These are phyloP conservation scores for Rosa multiflora DNA, from an alignment of 306 rosid species.

Conservation along the genomic window DNA sequence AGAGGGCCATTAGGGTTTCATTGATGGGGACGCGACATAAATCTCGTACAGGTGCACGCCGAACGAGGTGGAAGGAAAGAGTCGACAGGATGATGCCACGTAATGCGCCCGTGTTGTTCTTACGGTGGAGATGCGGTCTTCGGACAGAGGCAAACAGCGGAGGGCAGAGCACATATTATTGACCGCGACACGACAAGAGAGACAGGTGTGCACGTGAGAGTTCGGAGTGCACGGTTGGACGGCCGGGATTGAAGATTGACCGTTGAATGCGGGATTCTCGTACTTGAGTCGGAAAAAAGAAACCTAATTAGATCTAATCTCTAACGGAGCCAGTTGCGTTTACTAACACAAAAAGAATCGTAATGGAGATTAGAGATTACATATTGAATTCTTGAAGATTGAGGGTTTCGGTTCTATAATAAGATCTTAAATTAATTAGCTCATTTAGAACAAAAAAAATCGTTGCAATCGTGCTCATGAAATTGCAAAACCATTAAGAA, in stretches of 20 bases:
- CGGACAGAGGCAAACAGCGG: neutral
- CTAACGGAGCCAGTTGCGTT: too few relatives aligned
- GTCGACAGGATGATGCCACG: neutral
- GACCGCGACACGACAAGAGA: neutral
- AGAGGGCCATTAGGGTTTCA: neutral
- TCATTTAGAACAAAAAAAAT: too few relatives aligned
- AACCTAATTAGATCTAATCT: neutral
- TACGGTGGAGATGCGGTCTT: neutral
- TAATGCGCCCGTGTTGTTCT: neutral
- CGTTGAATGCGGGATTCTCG: constrained; percentile 29
- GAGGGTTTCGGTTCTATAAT: neutral
- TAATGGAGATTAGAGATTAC: neutral
- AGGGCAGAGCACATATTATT: neutral
- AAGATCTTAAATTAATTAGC: too few relatives aligned
- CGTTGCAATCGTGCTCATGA: too few relatives aligned
- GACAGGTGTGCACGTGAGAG: constrained; percentile 31
- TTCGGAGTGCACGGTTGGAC: constrained; percentile 11
- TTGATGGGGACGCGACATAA: constrained; percentile 6
- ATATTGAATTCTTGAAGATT: neutral
- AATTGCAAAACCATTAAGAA: too few relatives aligned
- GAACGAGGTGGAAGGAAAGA: neutral
- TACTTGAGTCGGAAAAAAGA: neutral
- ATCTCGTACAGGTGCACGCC: constrained; percentile 5
- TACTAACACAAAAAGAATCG: too few relatives aligned
- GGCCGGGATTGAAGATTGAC: constrained; percentile 13